A percentile compares a stretch with the other conserved stretches of the same genome.
phyloP scores from a whole-genome alignment of 371 early-diverging fungal species.

The Paraphysoderma sedebokerense region DNA sequence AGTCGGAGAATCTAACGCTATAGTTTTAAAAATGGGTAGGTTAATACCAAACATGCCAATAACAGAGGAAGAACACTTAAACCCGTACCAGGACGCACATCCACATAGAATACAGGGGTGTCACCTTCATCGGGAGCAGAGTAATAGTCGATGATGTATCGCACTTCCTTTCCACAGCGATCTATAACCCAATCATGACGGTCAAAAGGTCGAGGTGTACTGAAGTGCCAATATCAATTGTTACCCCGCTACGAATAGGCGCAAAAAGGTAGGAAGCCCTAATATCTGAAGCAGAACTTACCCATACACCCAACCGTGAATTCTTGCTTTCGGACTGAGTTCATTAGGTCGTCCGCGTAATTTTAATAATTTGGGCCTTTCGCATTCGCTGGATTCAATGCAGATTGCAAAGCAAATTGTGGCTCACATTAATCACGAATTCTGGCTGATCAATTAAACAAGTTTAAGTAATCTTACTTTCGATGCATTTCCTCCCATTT shows the following conservation, averaged over 20 bases:
- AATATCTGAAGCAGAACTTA: not conserved
- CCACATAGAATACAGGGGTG: conserved; percentile 56
- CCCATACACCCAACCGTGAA: not conserved
- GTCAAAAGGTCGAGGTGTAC: conserved; percentile 52
- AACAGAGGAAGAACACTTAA: no score
- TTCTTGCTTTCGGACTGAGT: conserved; percentile 59
- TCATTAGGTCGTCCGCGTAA: conserved; percentile 73
- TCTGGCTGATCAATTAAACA: not conserved
- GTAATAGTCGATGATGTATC: conserved; percentile 66
- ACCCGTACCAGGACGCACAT: conserved; percentile 52
- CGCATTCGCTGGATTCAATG: conserved; percentile 9
- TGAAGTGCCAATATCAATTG: conserved; percentile 7
- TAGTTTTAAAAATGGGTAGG: no score
- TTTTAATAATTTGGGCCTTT: conserved; percentile 43
- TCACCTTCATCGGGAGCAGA: conserved; percentile 38
- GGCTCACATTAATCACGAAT: no score
- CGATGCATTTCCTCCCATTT: conserved; percentile 73
- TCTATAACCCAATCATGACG: conserved; percentile 65
- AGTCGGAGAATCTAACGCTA: no score
- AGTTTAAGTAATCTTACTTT: conserved; percentile 23
- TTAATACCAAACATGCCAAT: no score
- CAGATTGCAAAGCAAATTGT: not conserved
- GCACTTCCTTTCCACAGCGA: conserved; percentile 47
- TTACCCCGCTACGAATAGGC: conserved; percentile 2
- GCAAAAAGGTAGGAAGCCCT: not conserved